Evolutionary conservation across 2,329 filamentous ascomycete species (phyloP), one percentile per base, ranked within the genome.

Genomic region (Colletotrichum sp.): DNA sequence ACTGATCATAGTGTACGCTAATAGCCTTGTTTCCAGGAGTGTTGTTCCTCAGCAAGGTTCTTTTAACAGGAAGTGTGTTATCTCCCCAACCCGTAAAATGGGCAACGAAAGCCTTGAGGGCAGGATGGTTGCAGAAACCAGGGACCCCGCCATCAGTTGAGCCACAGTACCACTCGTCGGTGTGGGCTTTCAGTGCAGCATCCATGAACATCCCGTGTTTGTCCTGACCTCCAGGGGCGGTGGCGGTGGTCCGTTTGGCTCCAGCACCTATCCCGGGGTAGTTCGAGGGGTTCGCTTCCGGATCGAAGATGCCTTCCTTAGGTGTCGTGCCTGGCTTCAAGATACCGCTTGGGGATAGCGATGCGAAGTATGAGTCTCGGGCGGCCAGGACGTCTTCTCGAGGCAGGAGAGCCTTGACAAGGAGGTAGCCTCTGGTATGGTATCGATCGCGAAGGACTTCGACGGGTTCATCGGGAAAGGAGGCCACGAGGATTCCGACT

Each of bases 1-100:
- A 91, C 81, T 92, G 90, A 78, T 92, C 90, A 78, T 92, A 92
- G 75, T 92, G 90, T 7, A 92, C 90, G 0, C 90, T 90, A 75
- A 91, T 91, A 0, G 90, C 89, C 77, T 90, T 89, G 61, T 89
- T 90, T 0, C 86, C 86, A 0, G 90, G 90, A 0, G 88, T 89
- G 77, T 91, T 91, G 77, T 91, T 91, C 48, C 90, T 83, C 69
- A 92, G 80, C 15, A 92, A 80, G 3, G 89, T 90, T 34, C 90
- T 83, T 11, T 85, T 68, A 27, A 75, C 68, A 13, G 68, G 22
- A 0, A 73, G 71, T 19, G 77, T 66, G 59, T 65, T 76, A 1
- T 88, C 85, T 0, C 85, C 88, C 91, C 91, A 93, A 3, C 88
- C 89, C 0, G 88, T 90, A 66, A 92, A 85, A 5, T 81, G 81